These are phyloP conservation scores for Aspergillus ochraceoroseus DNA, from an alignment of 2,329 filamentous ascomycete species.

Conservation along the genomic window DNA sequence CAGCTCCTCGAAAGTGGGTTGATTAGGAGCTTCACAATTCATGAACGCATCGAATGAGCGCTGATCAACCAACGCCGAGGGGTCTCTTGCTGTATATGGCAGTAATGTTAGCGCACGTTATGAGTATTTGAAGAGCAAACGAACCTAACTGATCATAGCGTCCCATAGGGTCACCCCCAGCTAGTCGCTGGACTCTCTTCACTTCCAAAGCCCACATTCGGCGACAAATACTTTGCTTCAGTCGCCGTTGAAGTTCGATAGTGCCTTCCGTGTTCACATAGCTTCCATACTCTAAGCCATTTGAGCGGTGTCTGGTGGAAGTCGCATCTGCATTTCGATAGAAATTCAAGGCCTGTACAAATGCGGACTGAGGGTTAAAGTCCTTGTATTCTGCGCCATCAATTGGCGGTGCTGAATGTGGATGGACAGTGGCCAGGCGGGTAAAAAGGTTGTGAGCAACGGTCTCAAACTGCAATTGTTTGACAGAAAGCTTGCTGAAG, in stretches of 20 bases:
- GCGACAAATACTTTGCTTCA: constrained; percentile 40
- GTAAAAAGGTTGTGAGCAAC: constrained; percentile 47
- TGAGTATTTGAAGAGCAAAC: background rate
- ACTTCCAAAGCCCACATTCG: constrained; percentile 43
- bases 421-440: constrained; percentile 46
- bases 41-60: constrained; percentile 40
- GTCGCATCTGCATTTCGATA: constrained; percentile 40
- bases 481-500: constrained; percentile 46
- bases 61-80: constrained; percentile 30
- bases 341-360: constrained; percentile 41
- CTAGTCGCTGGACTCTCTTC: constrained; percentile 39
- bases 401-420: constrained; percentile 39
- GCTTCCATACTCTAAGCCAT: constrained; percentile 40
- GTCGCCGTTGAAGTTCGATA: constrained; percentile 38
- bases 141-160: constrained; percentile 38
- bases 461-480: constrained; percentile 48
- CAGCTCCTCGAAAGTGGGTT: constrained; percentile 36
- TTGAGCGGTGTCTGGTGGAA: constrained; percentile 34
- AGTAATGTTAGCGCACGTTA: background rate
- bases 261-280: constrained; percentile 45
- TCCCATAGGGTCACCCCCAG: constrained; percentile 34
- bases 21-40: constrained; percentile 37
- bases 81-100: constrained; percentile 28
- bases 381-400: constrained; percentile 41
- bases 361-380: constrained; percentile 40